A percentile compares a stretch with the other conserved stretches of the same genome.
Conservation (phyloP, 805 yeast genomes). For the Saccharomycopsis selenospora region DNA sequence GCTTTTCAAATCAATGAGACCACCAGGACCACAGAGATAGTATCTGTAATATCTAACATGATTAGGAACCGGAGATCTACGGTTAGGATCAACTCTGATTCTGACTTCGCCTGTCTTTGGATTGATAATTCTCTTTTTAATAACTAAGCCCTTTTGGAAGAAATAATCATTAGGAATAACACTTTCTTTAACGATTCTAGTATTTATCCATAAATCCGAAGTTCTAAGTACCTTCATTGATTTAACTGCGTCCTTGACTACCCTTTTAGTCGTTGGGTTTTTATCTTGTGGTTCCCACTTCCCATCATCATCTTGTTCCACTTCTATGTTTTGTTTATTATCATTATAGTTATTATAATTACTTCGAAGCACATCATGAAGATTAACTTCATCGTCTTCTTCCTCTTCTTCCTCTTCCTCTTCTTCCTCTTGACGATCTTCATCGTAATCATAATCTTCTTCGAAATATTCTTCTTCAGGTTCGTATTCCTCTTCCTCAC, state of each 20-base stretch:
- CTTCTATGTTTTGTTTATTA: constrained; percentile 24
- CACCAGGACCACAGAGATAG: constrained; percentile 9
- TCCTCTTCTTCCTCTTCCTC: constrained; percentile 28
- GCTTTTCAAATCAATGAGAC: constrained; percentile 3
- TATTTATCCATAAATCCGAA: constrained; percentile 18
- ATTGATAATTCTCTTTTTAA: not conserved
- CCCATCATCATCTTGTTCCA: constrained; percentile 21
- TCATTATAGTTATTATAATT: not conserved
- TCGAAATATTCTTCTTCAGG: constrained; percentile 26
- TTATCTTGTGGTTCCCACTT: constrained; percentile 20
- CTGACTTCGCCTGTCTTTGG: constrained; percentile 5
- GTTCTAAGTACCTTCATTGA: constrained; percentile 16
- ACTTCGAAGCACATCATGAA: not conserved
- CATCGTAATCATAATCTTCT: constrained; percentile 24
- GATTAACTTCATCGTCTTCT: constrained; percentile 18
- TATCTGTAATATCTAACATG: constrained; percentile 8
- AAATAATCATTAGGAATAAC: constrained; percentile 7
- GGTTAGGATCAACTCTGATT: constrained; percentile 5
- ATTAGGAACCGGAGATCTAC: not conserved
- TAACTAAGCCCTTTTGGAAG: not conserved
- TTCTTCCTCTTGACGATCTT: constrained; percentile 23
- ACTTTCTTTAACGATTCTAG: constrained; percentile 6
- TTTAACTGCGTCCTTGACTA: constrained; percentile 20
- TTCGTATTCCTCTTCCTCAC: constrained; percentile 25
- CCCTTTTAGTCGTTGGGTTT: constrained; percentile 16